Evolutionary conservation across 495 filamentous ascomycete genomes (phyloP), one percentile per base, ranked within the genome.

Genomic region (Xylaria castorea): DNA sequence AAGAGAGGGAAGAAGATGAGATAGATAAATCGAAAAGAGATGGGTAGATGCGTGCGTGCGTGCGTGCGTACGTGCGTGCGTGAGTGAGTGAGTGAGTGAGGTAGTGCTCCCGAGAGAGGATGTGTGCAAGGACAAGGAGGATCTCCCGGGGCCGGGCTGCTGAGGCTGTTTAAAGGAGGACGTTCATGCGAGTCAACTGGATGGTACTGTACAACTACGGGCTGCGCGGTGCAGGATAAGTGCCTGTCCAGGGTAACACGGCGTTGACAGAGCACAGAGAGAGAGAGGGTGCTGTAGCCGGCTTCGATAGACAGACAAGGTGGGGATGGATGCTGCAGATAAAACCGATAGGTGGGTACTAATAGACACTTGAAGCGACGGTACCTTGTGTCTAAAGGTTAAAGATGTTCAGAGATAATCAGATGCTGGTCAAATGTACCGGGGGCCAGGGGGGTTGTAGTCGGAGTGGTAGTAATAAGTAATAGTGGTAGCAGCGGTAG

Each of bases 161-260:
- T 71, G 69, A 55, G 69, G 60, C 42, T 64, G 60, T 64, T 55
- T 65, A 55, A 57, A 71, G 60, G 57, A 50, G 57, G 57, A 57
- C 42, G 58, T 71, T 71, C 58, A 71, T 71, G 68, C 68, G 60
- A 61, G 69, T 65, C 50, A 44, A 68, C 34, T 42, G 50, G 32
- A 51, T 14, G 66, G 46, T 44, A n/a, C n/a, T n/a, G n/a, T n/a
- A 42, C 48, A 27, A 27, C 32, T 30, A 14, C 57, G 66, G 66
- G 57, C 36, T 55, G 50, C 36, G 66, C 36, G n/a, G 48, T 55
- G 50, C 44, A 68, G 34, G 48, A 44, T 18, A 57, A 38, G 50
- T 40, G 32, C 66, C 50, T 46, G 6, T 25, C n/a, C 20, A 38
- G 22, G 61, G 61, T 64, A 64, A 44, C 61, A 67, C 64, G 64